phyloP scores from a whole-genome alignment of 1,284 basidiomycete genomes.

The Ceratobasidium sp. region DNA sequence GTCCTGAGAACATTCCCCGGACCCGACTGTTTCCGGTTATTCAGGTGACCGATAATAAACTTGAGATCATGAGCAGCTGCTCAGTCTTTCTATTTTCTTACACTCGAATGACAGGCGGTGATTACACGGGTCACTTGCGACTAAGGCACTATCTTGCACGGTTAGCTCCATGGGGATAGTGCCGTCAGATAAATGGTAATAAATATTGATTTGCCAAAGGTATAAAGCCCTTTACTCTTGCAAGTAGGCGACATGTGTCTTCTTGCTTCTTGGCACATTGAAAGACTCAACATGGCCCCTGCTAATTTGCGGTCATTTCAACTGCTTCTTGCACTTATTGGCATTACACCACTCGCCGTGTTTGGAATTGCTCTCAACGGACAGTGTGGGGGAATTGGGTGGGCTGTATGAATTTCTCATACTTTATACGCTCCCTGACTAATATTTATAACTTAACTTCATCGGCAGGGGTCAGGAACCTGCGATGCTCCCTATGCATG shows the following conservation, averaged over 20 bases:
- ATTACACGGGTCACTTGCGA: too few relatives aligned
- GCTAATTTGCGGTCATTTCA: not conserved
- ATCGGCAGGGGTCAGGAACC: not conserved
- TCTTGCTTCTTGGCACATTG: not conserved
- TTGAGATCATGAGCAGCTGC: too few relatives aligned
- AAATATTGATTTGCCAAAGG: not conserved
- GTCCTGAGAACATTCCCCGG: too few relatives aligned
- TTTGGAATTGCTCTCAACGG: slow-evolving; percentile 3
- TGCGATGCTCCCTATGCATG: slow-evolving; percentile 15
- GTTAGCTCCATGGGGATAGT: not conserved
- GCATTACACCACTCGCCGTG: not conserved
- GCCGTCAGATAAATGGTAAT: too few relatives aligned
- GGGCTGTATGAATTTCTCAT: not conserved
- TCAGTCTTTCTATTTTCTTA: too few relatives aligned
- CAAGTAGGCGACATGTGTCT: not conserved
- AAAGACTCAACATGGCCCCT: not conserved
- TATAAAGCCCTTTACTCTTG: too few relatives aligned
- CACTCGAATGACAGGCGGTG: too few relatives aligned
- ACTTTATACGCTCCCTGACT: not conserved
- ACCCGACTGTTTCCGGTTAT: too few relatives aligned
- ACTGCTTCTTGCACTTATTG: not conserved
- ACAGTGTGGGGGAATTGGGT: slow-evolving; percentile 36
- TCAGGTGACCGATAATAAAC: too few relatives aligned
- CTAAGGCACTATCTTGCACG: too few relatives aligned
- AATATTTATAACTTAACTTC: not conserved